A percentile compares a stretch with the other conserved stretches of the same genome.
These are phyloP conservation scores for Tetrahymena thermophila DNA, from an alignment of 73 alveolate species.

Conservation along the genomic window DNA sequence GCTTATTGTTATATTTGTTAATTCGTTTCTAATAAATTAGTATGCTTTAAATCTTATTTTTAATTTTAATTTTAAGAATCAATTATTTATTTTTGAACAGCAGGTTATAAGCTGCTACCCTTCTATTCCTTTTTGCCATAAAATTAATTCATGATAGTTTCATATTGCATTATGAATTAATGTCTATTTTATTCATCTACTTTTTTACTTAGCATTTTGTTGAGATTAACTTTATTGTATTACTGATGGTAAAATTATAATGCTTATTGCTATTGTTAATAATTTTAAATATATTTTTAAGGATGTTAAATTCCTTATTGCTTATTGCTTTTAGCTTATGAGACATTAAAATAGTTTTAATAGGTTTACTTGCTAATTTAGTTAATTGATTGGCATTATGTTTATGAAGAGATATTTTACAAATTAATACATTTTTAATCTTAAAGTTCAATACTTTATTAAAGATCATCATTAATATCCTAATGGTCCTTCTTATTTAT, in stretches of 20 bases:
- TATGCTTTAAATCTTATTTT: not conserved
- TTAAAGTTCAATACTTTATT: not conserved
- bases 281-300: not conserved
- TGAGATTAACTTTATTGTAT: not conserved
- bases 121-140: not conserved
- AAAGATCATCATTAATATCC: not conserved
- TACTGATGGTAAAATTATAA: not conserved
- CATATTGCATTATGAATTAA: not conserved
- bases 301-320: not conserved
- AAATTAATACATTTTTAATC: no score
- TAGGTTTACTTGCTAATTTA: not conserved
- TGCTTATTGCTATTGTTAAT: not conserved
- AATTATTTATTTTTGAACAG: not conserved
- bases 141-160: not conserved
- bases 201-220: not conserved
- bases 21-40: not conserved
- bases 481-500: no score
- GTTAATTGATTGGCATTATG: not conserved
- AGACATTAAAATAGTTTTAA: no score
- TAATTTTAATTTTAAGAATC: not conserved
- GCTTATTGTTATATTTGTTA: not conserved
- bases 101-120: no score
- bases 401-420: not conserved
- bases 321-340: not conserved
- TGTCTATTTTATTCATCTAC: not conserved